A percentile compares a stretch with the other conserved stretches of the same genome.
Conservation (phyloP, 305 asterid genomes). For the Fraxinus sp. region DNA sequence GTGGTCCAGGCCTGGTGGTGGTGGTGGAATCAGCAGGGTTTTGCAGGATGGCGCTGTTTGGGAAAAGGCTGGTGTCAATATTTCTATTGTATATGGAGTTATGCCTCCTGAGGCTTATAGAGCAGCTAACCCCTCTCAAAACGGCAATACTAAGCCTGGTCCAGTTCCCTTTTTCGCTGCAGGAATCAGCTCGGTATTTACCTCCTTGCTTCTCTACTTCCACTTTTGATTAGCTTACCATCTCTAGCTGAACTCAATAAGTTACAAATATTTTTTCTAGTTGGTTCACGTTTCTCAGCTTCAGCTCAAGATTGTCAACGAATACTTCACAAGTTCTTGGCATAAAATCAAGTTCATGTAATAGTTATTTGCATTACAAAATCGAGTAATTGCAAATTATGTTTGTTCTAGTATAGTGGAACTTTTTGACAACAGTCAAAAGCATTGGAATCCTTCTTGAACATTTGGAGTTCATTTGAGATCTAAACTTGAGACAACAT, state of each 20-base stretch:
- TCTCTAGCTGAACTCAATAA: constrained; percentile 4
- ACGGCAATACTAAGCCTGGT: constrained; percentile 62
- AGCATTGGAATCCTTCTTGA: background rate
- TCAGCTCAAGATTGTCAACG: background rate
- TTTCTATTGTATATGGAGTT: constrained; percentile 89
- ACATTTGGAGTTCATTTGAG: constrained; percentile 7
- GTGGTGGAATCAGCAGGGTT: constrained; percentile 96
- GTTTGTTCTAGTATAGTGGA: background rate
- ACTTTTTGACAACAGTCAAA: background rate
- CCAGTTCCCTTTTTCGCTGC: constrained; percentile 95
- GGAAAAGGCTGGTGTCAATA: constrained; percentile 97
- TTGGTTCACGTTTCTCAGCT: background rate
- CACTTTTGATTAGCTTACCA: background rate
- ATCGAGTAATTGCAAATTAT: background rate
- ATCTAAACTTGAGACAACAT: background rate
- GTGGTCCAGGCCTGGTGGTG: constrained; percentile 98
- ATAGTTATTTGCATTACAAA: background rate
- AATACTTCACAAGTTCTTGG: background rate
- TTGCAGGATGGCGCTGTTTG: constrained; percentile 86
- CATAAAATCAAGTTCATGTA: background rate
- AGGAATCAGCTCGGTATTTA: constrained; percentile 87
- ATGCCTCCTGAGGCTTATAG: constrained; percentile 98
- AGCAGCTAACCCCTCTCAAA: constrained; percentile 75
- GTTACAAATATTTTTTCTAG: background rate
- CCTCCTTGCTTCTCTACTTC: background rate